Evolutionary conservation across 768 basidiomycete genomes (phyloP).

Genomic region (Floccularia luteovirens): DNA sequence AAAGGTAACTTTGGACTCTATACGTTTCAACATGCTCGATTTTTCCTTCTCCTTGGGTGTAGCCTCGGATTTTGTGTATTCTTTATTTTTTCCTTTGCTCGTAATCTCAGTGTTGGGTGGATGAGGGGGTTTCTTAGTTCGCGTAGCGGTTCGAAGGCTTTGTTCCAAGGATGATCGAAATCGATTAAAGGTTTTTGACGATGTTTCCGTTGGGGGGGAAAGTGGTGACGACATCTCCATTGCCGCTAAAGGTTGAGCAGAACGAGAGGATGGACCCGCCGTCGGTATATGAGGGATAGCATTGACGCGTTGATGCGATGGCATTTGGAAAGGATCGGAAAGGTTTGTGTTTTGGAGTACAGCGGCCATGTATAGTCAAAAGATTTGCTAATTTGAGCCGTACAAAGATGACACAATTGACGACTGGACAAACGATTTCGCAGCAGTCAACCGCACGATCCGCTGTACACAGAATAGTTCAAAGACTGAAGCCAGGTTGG

Average conservation of each 20-base stretch:
- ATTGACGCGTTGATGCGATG: slow-evolving; percentile 30
- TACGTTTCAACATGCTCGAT: slow-evolving; percentile 35
- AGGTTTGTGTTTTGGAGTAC: slow-evolving; percentile 27
- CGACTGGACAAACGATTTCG: too few species aligned
- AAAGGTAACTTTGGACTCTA: slow-evolving; percentile 46
- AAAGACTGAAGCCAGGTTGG: too few species aligned
- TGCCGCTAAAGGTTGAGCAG: slow-evolving; percentile 25
- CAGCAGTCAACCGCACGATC: too few species aligned
- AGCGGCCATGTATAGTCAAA: slow-evolving; percentile 33
- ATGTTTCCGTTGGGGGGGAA: slow-evolving; percentile 26
- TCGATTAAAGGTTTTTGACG: slow-evolving; percentile 51
- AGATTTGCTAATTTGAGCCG: too few species aligned
- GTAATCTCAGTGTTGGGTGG: slow-evolving; percentile 33
- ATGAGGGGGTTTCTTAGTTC: slow-evolving; percentile 38
- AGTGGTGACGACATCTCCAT: slow-evolving; percentile 18
- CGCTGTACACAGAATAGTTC: too few species aligned
- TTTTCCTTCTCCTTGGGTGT: slow-evolving; percentile 28
- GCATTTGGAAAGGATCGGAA: slow-evolving; percentile 38
- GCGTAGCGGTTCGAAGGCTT: slow-evolving; percentile 55
- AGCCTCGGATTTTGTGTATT: slow-evolving; percentile 8
- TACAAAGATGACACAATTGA: too few species aligned
- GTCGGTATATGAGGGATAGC: slow-evolving; percentile 22
- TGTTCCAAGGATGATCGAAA: slow-evolving; percentile 64
- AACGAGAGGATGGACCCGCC: slow-evolving; percentile 34
- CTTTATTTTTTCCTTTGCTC: slow-evolving; percentile 37